Evolutionary conservation across 345 rosid species (phyloP).

Genomic region (Syzygium aromaticum): DNA sequence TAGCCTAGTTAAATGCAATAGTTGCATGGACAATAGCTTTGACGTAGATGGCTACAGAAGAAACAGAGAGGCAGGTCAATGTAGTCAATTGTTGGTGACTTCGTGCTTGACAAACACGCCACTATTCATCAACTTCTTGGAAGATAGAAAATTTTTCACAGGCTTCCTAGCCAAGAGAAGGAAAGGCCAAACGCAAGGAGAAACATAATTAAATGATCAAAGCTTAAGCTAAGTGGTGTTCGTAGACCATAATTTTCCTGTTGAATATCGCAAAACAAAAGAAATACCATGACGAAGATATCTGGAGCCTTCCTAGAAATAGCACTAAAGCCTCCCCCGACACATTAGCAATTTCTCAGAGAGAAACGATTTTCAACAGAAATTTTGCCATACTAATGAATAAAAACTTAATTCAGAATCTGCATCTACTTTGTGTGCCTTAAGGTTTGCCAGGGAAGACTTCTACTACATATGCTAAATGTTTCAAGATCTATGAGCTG

Average conservation of each 20-base stretch:
- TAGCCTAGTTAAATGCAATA: background rate
- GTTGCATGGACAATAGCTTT: background rate
- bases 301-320: background rate
- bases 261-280: background rate
- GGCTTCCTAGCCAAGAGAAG: background rate
- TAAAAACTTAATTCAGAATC: background rate
- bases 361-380: background rate
- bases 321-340: background rate
- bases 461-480: background rate
- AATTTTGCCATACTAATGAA: background rate
- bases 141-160: background rate
- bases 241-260: background rate
- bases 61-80: background rate
- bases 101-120: background rate
- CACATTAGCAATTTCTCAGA: background rate
- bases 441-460: background rate
- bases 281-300: background rate
- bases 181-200: background rate
- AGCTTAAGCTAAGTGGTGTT: background rate
- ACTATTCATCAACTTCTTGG: background rate
- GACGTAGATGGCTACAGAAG: background rate
- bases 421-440: background rate
- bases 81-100: background rate
- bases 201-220: background rate
- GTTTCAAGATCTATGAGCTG: background rate